Base-by-base conservation (phyloP, 2,329 filamentous ascomycete species). In the Colletotrichum sp. region DNA sequence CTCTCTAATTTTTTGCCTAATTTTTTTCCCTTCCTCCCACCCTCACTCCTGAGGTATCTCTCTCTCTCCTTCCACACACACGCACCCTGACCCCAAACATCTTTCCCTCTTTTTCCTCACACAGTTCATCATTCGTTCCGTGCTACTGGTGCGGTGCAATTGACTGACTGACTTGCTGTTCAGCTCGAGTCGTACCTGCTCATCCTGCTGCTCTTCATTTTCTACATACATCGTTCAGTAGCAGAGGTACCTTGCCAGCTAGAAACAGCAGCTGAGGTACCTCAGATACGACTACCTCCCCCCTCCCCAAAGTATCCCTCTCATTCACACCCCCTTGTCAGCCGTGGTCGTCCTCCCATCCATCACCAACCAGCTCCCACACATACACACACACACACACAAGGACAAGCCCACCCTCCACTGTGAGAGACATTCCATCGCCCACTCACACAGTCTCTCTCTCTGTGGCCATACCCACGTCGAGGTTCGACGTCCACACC, bases 391-490 rank as follows among this genome's bases (percentile, higher is more conserved):
- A 30, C 68, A 52, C 63, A 73, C 39, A 64, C 70, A 32, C 70
- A 55, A 75, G 59, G 26, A 65, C 70, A 74, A 67, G 57, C 73
- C 73, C 69, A 68, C 73, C 73, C 73, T 75, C 74, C 74, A 75
- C 59, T 75, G 39, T 18, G 39, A 73, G 59, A 75, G 74, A 69
- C 65, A 52, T 28, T 72, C 64, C 30, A 36, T 75, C 70, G 36
- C 69, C 70, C 70, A 75, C 70, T 68, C 70, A 75, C 39, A 75
- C 43, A 57, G 28, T 43, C 43, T 24, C 63, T 52, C 34, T 43
- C 16, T n/a, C 39, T 43, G 39, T 52, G 36, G 43, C 24, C 59
- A 52, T 71, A 75, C 74, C 74, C 74, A 75, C 73, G 64, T 65
- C 63, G 48, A 43, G 21, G n/a, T 63, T 70, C 59, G 43, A 64